Base-by-base conservation (phyloP, 83 land plant species). In the Diphasiastrum complanatum region DNA sequence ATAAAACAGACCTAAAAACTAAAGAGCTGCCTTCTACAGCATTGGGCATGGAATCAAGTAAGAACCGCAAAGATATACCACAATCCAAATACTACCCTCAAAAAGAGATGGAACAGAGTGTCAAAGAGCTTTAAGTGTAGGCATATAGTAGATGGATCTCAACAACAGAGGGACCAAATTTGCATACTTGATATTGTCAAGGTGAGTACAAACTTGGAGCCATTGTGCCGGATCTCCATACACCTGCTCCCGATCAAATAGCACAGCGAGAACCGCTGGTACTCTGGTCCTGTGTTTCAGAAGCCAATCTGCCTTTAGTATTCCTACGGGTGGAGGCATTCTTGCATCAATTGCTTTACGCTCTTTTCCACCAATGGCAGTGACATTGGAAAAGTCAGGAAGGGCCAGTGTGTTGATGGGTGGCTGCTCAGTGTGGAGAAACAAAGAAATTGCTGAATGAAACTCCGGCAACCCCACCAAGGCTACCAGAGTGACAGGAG, bases 181-280 rank as follows among this genome's bases (percentile, higher is more conserved):
- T n/a, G n/a, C n/a, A n/a, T 78, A 92, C 97, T 85, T 93, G 73
- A 89, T 72, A 55, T 74, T 69, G 23, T 95, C 97, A 52, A 95
- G 81, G 61, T 86, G 69, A 65, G 80, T 78, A 81, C 93, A 89
- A 72, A 86, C 79, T 77, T 89, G 82, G 45, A 80, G 66, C 99
- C 99, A 95, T 79, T 89, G 93, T 2, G 97, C 72, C 11, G 97
- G 99, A 60, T 89, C 99, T 11, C 99, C 97, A 31, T 74, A 69
- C 19, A 89, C 77, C 4, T 81, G 77, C 35, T 78, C 80, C 12
- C 78, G 65, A 24, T 46, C 36, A 48, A 95, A 79, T 20, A 95
- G 55, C 22, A 87, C 92, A 16, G 86, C 97, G 8, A 83, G 80
- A 2, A 81, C 93, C 1, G 97, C 89, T 11, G 99, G 99, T 30